Percentiles rank a stretch among this genome's conserved stretches.
phyloP scores from a whole-genome alignment of 2,329 filamentous ascomycete genomes.

The Pochonia chlamydosporia region DNA sequence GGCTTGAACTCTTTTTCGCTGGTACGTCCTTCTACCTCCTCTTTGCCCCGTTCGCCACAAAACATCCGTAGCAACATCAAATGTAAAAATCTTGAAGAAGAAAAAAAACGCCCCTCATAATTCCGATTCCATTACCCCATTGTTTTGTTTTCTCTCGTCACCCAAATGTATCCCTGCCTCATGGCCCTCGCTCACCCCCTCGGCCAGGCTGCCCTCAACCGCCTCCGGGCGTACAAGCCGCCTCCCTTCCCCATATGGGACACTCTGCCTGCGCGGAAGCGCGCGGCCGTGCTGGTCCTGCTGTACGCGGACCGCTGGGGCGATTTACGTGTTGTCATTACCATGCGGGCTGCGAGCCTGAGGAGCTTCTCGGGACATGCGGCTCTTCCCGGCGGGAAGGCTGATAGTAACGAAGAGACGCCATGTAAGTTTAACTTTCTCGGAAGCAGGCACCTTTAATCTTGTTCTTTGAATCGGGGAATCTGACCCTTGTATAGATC shows the following conservation, averaged over 20 bases:
- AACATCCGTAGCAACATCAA: too few relatives aligned
- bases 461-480: background rate
- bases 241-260: conserved; percentile 59
- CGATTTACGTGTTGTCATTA: conserved; percentile 67
- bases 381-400: conserved; percentile 77
- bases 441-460: background rate
- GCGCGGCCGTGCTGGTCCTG: conserved; percentile 82
- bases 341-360: conserved; percentile 59
- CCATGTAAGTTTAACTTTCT: conserved; percentile 42
- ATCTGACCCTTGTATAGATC: conserved; percentile 40
- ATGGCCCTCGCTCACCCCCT: conserved; percentile 5
- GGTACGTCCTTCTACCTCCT: too few relatives aligned
- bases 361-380: conserved; percentile 77
- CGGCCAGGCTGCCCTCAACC: conserved; percentile 49
- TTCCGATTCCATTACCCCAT: too few relatives aligned
- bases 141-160: background rate
- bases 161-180: conserved; percentile 12
- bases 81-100: too few relatives aligned
- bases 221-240: conserved; percentile 54
- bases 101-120: too few relatives aligned
- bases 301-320: conserved; percentile 80
- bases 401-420: conserved; percentile 51
- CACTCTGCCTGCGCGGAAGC: conserved; percentile 54
- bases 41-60: too few relatives aligned
- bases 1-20: conserved; percentile 47